Evolutionary conservation across 2,329 filamentous ascomycete genomes (phyloP).

Genomic region (Thermothelomyces thermophilus): DNA sequence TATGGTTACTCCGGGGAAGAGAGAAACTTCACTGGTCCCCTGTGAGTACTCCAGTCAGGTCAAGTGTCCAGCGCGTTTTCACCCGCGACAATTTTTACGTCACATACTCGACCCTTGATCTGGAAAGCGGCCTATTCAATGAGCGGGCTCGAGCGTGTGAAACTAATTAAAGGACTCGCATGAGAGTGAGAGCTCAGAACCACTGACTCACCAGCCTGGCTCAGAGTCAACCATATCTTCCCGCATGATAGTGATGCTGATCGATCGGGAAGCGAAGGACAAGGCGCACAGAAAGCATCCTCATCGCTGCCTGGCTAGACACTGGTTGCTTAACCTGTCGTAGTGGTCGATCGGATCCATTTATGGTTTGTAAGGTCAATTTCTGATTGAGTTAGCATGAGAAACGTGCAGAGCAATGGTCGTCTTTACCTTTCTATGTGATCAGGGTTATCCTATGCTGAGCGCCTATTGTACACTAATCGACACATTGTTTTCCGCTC

Average conservation of each 20-base stretch:
- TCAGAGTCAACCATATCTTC: too few species aligned
- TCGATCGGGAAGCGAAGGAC: too few species aligned
- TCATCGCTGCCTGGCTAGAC: too few species aligned
- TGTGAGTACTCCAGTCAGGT: slow-evolving; percentile 1
- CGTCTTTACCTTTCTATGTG: background rate
- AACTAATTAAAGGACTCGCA: too few species aligned
- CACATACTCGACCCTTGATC: too few species aligned
- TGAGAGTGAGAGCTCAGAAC: too few species aligned
- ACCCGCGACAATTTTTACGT: too few species aligned
- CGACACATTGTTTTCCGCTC: background rate
- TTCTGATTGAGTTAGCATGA: background rate
- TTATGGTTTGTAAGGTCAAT: background rate
- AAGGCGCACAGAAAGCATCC: too few species aligned
- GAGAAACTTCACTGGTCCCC: slow-evolving; percentile 24
- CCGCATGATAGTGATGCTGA: background rate
- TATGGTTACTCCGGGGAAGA: slow-evolving; percentile 44
- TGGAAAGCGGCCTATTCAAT: too few species aligned
- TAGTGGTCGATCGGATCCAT: background rate
- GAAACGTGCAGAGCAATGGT: background rate
- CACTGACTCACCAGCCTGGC: too few species aligned
- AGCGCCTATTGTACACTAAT: slow-evolving; percentile 3
- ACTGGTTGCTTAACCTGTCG: background rate
- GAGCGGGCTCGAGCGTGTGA: too few species aligned
- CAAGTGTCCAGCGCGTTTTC: too few species aligned
- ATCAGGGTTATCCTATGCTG: background rate